phyloP scores from a whole-genome alignment of 805 yeast genomes.

The Kuraishia ogatae region DNA sequence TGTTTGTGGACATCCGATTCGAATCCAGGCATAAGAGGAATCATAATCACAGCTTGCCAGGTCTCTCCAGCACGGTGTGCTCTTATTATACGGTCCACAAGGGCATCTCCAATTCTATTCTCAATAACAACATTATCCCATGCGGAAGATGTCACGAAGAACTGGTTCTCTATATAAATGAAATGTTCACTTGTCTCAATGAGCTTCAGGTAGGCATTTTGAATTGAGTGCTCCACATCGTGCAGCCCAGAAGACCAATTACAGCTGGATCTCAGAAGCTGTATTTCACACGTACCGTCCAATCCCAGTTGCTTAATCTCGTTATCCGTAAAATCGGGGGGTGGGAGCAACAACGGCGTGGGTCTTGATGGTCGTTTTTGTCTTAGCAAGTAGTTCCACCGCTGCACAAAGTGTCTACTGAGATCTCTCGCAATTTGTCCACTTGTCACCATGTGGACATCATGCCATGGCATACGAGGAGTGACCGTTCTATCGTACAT shows the following conservation, averaged over 20 bases:
- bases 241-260: slow-evolving; percentile 89
- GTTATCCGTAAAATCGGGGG: slow-evolving; percentile 72
- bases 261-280: slow-evolving; percentile 81
- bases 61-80: slow-evolving; percentile 69
- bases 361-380: slow-evolving; percentile 92
- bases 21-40: slow-evolving; percentile 97
- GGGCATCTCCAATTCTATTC: slow-evolving; percentile 90
- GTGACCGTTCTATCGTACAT: slow-evolving; percentile 75
- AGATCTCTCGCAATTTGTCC: slow-evolving; percentile 94
- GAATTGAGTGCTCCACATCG: slow-evolving; percentile 82
- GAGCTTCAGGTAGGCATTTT: slow-evolving; percentile 81
- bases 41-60: slow-evolving; percentile 88
- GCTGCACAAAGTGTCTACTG: slow-evolving; percentile 89
- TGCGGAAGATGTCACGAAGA: slow-evolving; percentile 83
- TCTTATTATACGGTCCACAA: slow-evolving; percentile 89
- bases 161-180: slow-evolving; percentile 92
- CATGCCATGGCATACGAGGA: slow-evolving; percentile 99
- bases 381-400: slow-evolving; percentile 92
- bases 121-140: slow-evolving; percentile 78
- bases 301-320: slow-evolving; percentile 56
- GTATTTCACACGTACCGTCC: slow-evolving; percentile 87
- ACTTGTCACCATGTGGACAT: slow-evolving; percentile 89
- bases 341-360: slow-evolving; percentile 89
- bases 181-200: slow-evolving; percentile 91
- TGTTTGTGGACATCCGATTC: slow-evolving; percentile 87